phyloP scores from a whole-genome alignment of 257 asterid species.

The Striga asiatica region DNA sequence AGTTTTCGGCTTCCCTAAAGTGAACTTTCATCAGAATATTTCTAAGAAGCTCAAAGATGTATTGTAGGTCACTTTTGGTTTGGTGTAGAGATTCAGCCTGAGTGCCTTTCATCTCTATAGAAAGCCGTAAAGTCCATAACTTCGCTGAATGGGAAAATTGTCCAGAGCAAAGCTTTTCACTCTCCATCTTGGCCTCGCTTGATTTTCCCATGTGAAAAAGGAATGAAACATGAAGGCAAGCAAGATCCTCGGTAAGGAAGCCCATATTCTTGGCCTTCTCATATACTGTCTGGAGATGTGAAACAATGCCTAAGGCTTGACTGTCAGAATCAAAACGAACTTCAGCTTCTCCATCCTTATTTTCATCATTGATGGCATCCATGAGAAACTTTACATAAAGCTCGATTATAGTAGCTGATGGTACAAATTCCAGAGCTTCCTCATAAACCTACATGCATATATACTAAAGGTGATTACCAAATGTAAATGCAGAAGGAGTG shows the following conservation, averaged over 20 bases:
- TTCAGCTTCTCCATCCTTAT: slow-evolving; percentile 21
- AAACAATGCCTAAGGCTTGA: slow-evolving; percentile 34
- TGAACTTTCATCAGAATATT: slow-evolving; percentile 39
- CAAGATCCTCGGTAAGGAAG: slow-evolving; percentile 64
- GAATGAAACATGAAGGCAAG: slow-evolving; percentile 60
- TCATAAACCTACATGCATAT: slow-evolving; percentile 54
- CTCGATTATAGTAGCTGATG: slow-evolving; percentile 44
- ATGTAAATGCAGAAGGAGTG: neutral
- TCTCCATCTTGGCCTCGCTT: slow-evolving; percentile 48
- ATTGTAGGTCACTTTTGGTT: slow-evolving; percentile 32
- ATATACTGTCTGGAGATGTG: slow-evolving; percentile 47
- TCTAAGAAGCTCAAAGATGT: slow-evolving; percentile 42
- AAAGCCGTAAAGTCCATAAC: slow-evolving; percentile 58
- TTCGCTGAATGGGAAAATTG: slow-evolving; percentile 40
- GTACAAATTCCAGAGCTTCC: slow-evolving; percentile 45
- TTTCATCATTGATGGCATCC: slow-evolving; percentile 31
- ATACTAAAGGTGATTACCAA: slow-evolving; percentile 10
- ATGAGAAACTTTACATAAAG: slow-evolving; percentile 58
- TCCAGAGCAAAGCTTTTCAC: slow-evolving; percentile 50
- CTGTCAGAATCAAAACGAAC: slow-evolving; percentile 20
- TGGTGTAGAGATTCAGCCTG: slow-evolving; percentile 24
- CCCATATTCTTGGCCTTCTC: slow-evolving; percentile 60
- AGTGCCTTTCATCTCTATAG: slow-evolving; percentile 42
- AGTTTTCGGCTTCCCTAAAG: slow-evolving; percentile 50
- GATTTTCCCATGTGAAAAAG: slow-evolving; percentile 46